Evolutionary conservation across 2,329 filamentous ascomycete genomes (phyloP).

Genomic region (Ramularia collo-cygni): DNA sequence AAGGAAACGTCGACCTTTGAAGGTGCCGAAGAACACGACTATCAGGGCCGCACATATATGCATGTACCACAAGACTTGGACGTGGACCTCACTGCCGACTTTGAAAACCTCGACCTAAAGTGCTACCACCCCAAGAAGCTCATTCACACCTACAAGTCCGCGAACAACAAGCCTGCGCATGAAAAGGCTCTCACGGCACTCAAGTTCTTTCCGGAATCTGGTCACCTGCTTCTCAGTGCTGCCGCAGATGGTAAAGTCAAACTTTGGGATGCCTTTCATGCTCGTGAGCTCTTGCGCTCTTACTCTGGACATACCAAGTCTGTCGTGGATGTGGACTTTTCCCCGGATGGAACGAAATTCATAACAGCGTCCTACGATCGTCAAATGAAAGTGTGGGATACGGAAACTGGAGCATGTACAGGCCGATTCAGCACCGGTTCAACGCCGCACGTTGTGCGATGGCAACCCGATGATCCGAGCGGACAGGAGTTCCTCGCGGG

Average conservation of each 20-base stretch:
- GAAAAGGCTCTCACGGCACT: conserved; percentile 80
- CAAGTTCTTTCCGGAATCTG: conserved; percentile 81
- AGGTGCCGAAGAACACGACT: conserved; percentile 76
- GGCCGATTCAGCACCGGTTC: conserved; percentile 88
- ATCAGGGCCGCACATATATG: conserved; percentile 95
- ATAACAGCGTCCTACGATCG: conserved; percentile 88
- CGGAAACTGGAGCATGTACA: conserved; percentile 83
- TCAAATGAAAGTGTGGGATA: conserved; percentile 96
- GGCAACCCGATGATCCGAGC: conserved; percentile 73
- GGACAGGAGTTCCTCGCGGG: conserved; percentile 89
- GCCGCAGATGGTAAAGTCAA: conserved; percentile 86
- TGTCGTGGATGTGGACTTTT: conserved; percentile 84
- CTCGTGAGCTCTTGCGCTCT: conserved; percentile 80
- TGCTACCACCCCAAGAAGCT: conserved; percentile 86
- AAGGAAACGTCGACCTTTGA: conserved; percentile 81
- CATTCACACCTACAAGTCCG: conserved; percentile 80
- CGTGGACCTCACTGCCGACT: conserved; percentile 68
- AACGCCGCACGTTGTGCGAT: conserved; percentile 88
- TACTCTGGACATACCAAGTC: conserved; percentile 87
- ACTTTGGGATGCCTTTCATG: conserved; percentile 90
- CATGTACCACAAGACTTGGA: conserved; percentile 89
- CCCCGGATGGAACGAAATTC: conserved; percentile 73
- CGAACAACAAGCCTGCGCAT: conserved; percentile 33
- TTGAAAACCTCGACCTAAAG: conserved; percentile 56
- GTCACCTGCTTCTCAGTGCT: conserved; percentile 83